Conservation (phyloP, 116 monocot genomes). For the Posidonia oceanica region DNA sequence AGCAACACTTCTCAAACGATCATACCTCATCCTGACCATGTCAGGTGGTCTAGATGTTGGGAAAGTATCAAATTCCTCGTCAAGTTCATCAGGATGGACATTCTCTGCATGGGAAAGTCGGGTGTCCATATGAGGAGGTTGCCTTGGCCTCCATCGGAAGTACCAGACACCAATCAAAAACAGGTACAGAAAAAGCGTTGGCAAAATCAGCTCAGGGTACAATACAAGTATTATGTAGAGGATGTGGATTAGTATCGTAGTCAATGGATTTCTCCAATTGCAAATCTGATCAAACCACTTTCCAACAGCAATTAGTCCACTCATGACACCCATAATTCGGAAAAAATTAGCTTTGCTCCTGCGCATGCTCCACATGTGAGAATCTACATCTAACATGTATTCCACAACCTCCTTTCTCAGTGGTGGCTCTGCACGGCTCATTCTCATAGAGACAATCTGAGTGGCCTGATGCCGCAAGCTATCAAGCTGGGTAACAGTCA, state of each 20-base stretch:
- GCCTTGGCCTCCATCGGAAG: constrained; percentile 45
- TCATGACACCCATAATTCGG: constrained; percentile 41
- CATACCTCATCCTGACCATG: constrained; percentile 50
- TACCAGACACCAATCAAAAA: constrained; percentile 59
- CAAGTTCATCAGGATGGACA: constrained; percentile 51
- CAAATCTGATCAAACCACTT: constrained; percentile 58
- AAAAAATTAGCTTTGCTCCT: constrained; percentile 73
- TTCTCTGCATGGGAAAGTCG: constrained; percentile 51
- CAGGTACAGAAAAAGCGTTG: constrained; percentile 53
- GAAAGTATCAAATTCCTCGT: constrained; percentile 61
- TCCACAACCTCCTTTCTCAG: constrained; percentile 54
- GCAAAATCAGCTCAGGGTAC: constrained; percentile 59
- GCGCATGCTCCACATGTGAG: constrained; percentile 78
- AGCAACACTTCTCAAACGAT: constrained; percentile 52
- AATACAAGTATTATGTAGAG: constrained; percentile 44
- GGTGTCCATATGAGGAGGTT: constrained; percentile 69
- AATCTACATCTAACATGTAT: constrained; percentile 67
- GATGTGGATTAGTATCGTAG: constrained; percentile 51
- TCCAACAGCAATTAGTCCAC: constrained; percentile 32
- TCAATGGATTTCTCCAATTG: constrained; percentile 57
- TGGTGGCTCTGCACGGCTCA: constrained; percentile 52
- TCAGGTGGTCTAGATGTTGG: constrained; percentile 36
- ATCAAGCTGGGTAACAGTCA: constrained; percentile 52
- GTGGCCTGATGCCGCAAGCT: constrained; percentile 51
- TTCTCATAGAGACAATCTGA: constrained; percentile 44